Base-by-base conservation (phyloP, 2,329 filamentous ascomycete species). In the Ophiocordyceps australis region DNA sequence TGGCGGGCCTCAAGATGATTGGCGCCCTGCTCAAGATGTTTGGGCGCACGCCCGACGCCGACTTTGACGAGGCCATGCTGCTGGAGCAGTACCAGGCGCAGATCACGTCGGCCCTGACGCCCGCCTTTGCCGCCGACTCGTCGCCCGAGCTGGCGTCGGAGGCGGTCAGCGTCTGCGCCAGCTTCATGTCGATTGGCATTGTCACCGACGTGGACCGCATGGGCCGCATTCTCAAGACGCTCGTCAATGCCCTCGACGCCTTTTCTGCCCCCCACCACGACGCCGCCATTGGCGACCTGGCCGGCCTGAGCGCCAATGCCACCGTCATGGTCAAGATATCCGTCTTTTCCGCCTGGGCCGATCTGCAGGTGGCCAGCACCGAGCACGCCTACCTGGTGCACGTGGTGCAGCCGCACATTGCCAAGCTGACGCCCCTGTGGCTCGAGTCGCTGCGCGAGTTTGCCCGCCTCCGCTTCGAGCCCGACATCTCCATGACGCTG, bases 271-370 rank as follows among this genome's bases (percentile, higher is more conserved):
- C 91, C 33, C 62, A 68, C 1, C 79, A 91, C 39, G 77, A 75
- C 22, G 81, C 79, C 1, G 72, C 81, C 14, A 95, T 98, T 43
- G 89, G 89, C 11, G 91, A 98, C 37, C 61, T 98, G 5, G 82
- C 81, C 49, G 82, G 81, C 0, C 67, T 98, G 12, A 94, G 85
- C 44, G 83, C 86, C 3, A 98, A 98, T 46, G 86, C 89, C 1
- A 80, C 91, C 43, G 82, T 94, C 25, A 98, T 98, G 89, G 82
- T 98, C 28, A 93, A 92, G 50, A 89, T 95, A 69, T 77, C 89
- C 0, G 77, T 98, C 3, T 92, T 93, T 48, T 89, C 86, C 2
- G 89, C 86, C 1, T 98, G 89, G 89, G 91, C 89, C 4, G 82
- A 94, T 45, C 62, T 98, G 17, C 89, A 98, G 50, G 85, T 98